phyloP scores from a whole-genome alignment of 1,139 yeast species.

The Yarrowia galli region DNA sequence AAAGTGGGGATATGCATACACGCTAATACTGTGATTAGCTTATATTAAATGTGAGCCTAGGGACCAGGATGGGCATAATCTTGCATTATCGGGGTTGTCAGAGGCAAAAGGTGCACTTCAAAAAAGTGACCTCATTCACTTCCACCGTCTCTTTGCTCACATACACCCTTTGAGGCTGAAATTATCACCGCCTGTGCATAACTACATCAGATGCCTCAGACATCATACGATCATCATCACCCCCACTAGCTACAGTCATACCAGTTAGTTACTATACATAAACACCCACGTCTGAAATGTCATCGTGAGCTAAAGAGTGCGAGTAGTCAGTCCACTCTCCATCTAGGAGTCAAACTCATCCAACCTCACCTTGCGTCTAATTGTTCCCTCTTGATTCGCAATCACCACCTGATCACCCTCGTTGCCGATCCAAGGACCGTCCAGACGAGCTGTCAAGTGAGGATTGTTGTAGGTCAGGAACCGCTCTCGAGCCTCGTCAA shows the following conservation, averaged over 20 bases:
- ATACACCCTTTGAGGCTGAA: background rate
- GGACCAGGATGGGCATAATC: conserved; percentile 4
- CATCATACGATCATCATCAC: background rate
- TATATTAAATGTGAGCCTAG: background rate
- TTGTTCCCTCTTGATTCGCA: conserved; percentile 66
- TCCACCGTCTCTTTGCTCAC: too few species aligned
- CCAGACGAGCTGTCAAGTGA: conserved; percentile 67
- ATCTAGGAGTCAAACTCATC: conserved; percentile 49
- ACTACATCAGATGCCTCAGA: too few species aligned
- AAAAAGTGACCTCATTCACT: too few species aligned
- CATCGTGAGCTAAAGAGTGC: background rate
- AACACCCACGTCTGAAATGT: conserved; percentile 2
- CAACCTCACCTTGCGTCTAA: conserved; percentile 57
- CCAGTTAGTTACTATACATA: conserved; percentile 28
- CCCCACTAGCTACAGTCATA: background rate
- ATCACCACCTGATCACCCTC: conserved; percentile 69
- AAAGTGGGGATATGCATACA: conserved; percentile 25
- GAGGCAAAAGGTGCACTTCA: background rate
- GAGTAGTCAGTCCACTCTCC: too few species aligned
- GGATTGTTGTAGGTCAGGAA: conserved; percentile 81
- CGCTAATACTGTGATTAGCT: background rate
- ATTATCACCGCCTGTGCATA: background rate
- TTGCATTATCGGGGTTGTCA: conserved; percentile 13
- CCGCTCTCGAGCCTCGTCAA: conserved; percentile 72
- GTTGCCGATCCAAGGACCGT: conserved; percentile 81